phyloP scores from a whole-genome alignment of 164 flowering plant species.

The Stephania yunnanensis region DNA sequence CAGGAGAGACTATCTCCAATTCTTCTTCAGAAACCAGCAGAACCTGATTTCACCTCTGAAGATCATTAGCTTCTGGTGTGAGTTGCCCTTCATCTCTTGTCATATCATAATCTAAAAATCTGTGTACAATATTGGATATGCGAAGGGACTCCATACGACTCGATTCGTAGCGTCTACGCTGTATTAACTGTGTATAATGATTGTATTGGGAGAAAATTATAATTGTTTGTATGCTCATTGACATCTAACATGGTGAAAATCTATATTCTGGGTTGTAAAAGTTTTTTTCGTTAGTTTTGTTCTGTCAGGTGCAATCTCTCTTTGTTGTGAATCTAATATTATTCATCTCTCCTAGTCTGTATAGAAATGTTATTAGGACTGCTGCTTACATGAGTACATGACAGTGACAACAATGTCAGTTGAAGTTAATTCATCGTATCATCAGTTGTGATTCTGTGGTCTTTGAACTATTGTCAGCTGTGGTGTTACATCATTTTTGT shows the following conservation, averaged over 20 bases:
- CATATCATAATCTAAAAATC: neutral
- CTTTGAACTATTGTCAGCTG: neutral
- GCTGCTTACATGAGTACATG: neutral
- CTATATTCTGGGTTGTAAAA: neutral
- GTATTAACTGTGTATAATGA: neutral
- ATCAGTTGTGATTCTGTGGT: neutral
- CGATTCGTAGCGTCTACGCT: neutral
- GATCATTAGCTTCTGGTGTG: slow-evolving; percentile 5
- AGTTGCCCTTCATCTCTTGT: neutral
- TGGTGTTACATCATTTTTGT: too few relatives aligned
- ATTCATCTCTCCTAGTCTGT: neutral
- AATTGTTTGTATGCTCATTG: neutral
- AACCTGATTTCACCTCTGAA: slow-evolving; percentile 46
- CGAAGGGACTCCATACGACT: neutral
- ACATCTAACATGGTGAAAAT: neutral
- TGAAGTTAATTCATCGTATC: neutral
- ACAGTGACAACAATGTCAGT: neutral
- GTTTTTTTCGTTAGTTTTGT: neutral
- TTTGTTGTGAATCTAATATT: neutral
- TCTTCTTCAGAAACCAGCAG: slow-evolving; percentile 50
- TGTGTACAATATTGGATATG: neutral
- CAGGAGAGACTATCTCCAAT: slow-evolving; percentile 39
- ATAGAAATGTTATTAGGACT: neutral
- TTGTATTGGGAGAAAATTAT: neutral
- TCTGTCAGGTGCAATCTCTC: neutral